Evolutionary conservation across 2,329 filamentous ascomycete genomes (phyloP), one percentile per base, ranked within the genome.

Genomic region (Aspergillus novofumigatus): DNA sequence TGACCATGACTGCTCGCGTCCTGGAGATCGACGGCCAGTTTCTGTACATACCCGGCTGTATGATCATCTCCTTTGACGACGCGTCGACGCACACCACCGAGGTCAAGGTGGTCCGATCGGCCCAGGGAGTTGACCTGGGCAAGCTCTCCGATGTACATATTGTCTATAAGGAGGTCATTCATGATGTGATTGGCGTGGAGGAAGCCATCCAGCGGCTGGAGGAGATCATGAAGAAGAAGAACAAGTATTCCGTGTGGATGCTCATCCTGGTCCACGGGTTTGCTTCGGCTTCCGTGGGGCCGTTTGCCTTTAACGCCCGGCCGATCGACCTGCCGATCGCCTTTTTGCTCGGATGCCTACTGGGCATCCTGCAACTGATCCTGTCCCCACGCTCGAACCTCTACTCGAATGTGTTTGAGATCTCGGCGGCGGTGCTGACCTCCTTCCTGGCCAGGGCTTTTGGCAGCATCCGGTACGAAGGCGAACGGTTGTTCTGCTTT

Each of bases 11-110:
- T 6, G 88, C 92, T 1, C 84, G 90, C 6, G 90, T 95, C 2
- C 82, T 97, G 45, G 90, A 93, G 73, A 93, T 96, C 28, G 89
- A 96, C 60, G 89, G 89, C 14, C 91, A 96, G 68, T 97, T 96
- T 66, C 77, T 97, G 21, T 97, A 97, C 71, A 85, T 97, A 32
- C 92, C 93, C 0, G 91, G 91, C 0, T 95, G 91, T 68, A 97
- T 97, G 93, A 90, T 97, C 56, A 89, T 96, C 69, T 94, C 91
- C 3, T 97, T 97, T 68, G 92, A 86, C 52, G 78, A 81, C 54
- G 63, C 69, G 4, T 69, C 72, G 6, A 80, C 78, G 1, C 78
- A 80, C 61, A 79, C 77, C 5, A 78, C 77, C 1, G 78, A 80
- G 58, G 75, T 80, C 38, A 78, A 78, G 54, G 66, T 81, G 28